Percentiles rank a stretch among this genome's conserved stretches.
phyloP scores from a whole-genome alignment of 2,329 filamentous ascomycete genomes.

The Clarireedia monteithiana region DNA sequence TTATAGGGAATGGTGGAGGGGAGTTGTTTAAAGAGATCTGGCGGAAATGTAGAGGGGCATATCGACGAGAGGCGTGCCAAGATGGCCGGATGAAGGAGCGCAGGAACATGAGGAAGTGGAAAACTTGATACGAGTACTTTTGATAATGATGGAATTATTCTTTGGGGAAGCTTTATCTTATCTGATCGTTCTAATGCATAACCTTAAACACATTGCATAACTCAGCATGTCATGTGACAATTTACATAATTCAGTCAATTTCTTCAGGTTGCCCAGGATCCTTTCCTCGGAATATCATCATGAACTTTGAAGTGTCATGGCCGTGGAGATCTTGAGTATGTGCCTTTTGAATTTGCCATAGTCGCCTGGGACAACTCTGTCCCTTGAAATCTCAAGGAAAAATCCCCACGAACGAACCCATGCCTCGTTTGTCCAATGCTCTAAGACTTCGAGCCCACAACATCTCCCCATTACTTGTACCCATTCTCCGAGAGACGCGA shows the following conservation, averaged over 20 bases:
- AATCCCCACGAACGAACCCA: conserved; percentile 23
- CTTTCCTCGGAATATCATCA: no score
- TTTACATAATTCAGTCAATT: no score
- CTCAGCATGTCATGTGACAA: no score
- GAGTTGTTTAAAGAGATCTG: background rate
- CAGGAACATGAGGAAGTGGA: background rate
- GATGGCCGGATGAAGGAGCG: background rate
- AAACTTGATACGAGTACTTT: background rate
- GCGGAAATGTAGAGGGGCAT: background rate
- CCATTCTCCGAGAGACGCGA: conserved; percentile 56
- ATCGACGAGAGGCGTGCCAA: background rate
- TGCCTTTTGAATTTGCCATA: no score
- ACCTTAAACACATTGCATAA: no score
- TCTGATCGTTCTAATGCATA: background rate
- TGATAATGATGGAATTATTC: no score
- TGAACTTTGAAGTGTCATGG: no score
- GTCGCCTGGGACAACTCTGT: no score
- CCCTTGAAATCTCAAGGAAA: no score
- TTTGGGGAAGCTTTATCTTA: background rate
- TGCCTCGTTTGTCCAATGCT: conserved; percentile 56
- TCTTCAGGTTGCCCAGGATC: no score
- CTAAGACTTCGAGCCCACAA: conserved; percentile 46
- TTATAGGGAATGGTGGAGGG: conserved; percentile 20
- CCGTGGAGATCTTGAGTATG: no score
- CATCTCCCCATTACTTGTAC: conserved; percentile 47